Evolutionary conservation across 1,139 yeast species (phyloP).

Genomic region (Williopsis jadinii): DNA sequence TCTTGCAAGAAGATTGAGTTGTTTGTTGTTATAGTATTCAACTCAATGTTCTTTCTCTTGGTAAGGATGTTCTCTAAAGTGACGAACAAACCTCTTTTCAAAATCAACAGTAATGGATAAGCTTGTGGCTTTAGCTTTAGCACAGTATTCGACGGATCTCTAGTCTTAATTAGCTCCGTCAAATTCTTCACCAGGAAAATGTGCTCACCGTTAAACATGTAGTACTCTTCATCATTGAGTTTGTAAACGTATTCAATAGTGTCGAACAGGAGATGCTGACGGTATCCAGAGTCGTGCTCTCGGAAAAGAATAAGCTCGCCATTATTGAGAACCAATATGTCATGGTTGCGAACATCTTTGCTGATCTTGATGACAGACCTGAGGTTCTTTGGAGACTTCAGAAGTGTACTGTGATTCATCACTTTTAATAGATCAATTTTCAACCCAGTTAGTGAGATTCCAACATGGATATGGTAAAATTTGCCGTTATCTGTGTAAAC

Average conservation of each 20-base stretch:
- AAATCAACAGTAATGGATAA: slow-evolving; percentile 20
- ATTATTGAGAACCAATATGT: slow-evolving; percentile 25
- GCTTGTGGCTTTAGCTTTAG: slow-evolving; percentile 13
- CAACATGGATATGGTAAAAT: slow-evolving; percentile 18
- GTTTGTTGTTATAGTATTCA: slow-evolving; percentile 14
- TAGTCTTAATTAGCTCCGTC: slow-evolving; percentile 4
- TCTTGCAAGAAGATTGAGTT: slow-evolving; percentile 24
- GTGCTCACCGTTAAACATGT: slow-evolving; percentile 24
- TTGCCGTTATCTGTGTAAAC: slow-evolving; percentile 13
- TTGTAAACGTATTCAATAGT: slow-evolving; percentile 22
- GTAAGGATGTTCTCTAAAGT: slow-evolving; percentile 20
- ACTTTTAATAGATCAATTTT: slow-evolving; percentile 20
- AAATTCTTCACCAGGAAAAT: slow-evolving; percentile 25
- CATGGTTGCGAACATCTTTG: slow-evolving; percentile 17
- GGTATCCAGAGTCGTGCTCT: slow-evolving; percentile 4
- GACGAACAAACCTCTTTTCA: slow-evolving; percentile 18
- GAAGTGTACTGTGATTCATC: slow-evolving; percentile 16
- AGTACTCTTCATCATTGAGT: slow-evolving; percentile 18
- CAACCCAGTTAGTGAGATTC: slow-evolving; percentile 7
- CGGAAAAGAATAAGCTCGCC: slow-evolving; percentile 25
- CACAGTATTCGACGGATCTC: slow-evolving; percentile 10
- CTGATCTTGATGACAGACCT: slow-evolving; percentile 16
- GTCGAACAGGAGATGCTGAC: slow-evolving; percentile 19
- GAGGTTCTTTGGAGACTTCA: slow-evolving; percentile 10
- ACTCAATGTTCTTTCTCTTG: slow-evolving; percentile 14